These are phyloP conservation scores for Phytopythium mirpurense DNA, from an alignment of 352 stramenopile species.

Conservation along the genomic window DNA sequence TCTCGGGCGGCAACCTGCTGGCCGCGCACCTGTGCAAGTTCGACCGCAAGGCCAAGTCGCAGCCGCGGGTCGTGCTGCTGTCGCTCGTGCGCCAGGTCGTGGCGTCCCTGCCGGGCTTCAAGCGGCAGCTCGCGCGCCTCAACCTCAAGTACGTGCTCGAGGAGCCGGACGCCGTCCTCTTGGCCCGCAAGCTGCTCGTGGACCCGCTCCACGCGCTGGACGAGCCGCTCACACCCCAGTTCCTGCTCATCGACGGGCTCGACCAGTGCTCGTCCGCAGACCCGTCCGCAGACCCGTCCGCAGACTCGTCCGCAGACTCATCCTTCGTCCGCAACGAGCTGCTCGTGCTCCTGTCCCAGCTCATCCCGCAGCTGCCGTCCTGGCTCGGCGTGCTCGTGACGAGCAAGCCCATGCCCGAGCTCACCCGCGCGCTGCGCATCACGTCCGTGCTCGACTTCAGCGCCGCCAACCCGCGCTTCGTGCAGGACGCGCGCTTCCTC, in stretches of 20 bases:
- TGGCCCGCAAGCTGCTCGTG: constrained; percentile 70
- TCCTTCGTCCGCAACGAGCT: constrained; percentile 69
- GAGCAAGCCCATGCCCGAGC: constrained; percentile 58
- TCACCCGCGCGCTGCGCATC: constrained; percentile 52
- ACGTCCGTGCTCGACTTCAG: constrained; percentile 76
- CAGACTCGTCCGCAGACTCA: too few relatives aligned
- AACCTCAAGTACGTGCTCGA: constrained; percentile 82
- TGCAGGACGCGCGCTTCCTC: constrained; percentile 46
- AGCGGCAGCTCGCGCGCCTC: constrained; percentile 75
- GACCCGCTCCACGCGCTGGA: constrained; percentile 68
- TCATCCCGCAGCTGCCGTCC: constrained; percentile 53
- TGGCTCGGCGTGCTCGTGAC: constrained; percentile 73
- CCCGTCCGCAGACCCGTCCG: too few relatives aligned
- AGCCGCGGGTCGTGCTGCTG: constrained; percentile 63
- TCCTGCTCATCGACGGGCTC: constrained; percentile 69
- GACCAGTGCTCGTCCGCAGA: constrained; percentile 82
- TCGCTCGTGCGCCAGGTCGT: constrained; percentile 84
- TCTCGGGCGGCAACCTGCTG: constrained; percentile 41
- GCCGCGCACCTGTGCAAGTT: constrained; percentile 75
- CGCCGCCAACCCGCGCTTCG: constrained; percentile 46
- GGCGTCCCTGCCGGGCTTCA: constrained; percentile 55
- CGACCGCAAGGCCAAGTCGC: constrained; percentile 69
- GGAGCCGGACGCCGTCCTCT: constrained; percentile 58
- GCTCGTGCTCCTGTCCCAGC: constrained; percentile 53
- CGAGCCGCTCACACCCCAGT: constrained; percentile 50